Evolutionary conservation across 2,329 filamentous ascomycete genomes (phyloP), one percentile per base, ranked within the genome.

Genomic region (Lecanoromycetidae sp.): DNA sequence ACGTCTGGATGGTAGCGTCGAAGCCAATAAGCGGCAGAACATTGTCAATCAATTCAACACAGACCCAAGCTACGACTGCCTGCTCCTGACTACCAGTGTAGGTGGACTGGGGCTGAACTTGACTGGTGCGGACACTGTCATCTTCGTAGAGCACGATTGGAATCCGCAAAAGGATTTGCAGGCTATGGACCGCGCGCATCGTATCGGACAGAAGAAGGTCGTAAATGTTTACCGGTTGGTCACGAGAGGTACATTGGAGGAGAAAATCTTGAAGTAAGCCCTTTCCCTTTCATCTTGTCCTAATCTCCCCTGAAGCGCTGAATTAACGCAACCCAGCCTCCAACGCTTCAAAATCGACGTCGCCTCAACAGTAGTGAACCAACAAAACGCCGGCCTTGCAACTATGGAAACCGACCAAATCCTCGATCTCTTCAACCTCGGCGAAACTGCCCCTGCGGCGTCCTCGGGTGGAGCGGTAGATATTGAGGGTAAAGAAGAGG

Each of bases 311-410:
- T 54, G 44, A 29, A 45, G 29, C 8, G 17, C 39, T 43, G 44
- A 44, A 48, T 20, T 22, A 13, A n/a, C 9, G 39, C 15, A 12
- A 23, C 50, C 40, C 56, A 94, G 84, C 61, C 80, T 98, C 48
- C 91, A 98, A 77, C 83, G 91, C 43, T 98, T 98, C 80, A 98
- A 98, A 73, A 94, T 98, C 59, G 91, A 98, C 64, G 88, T 98
- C 17, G 93, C 91, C 34, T 93, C 84, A 43, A 98, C 93, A 0
- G 91, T 98, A 5, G 93, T 98, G 55, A 98, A 98, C 63, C 91
- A 98, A 66, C 91, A 98, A 68, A 98, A 98, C 57, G 90, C 91
- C 1, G 91, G 91, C 1, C 69, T 98, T 1, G 82, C 76, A 44
- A 93, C 87, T 12, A 98, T 98, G 91, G 90, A 96, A 64, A 98